These are phyloP conservation scores for Kodamaea kaohsiungensis DNA, from an alignment of 805 yeast species.

Conservation along the genomic window DNA sequence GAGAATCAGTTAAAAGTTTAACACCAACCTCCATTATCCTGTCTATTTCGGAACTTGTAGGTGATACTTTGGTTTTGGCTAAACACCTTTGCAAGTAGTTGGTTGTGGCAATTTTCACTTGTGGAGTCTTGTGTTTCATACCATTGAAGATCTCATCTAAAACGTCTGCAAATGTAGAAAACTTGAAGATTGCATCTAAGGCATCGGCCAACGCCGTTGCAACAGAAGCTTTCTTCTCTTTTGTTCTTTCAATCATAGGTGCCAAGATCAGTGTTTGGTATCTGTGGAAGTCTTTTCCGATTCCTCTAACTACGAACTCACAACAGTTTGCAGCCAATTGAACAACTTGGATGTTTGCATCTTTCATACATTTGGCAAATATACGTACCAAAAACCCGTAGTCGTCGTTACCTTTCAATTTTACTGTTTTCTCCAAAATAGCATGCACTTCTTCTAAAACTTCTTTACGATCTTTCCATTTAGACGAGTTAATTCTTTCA, in stretches of 20 bases:
- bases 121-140: conserved; percentile 81
- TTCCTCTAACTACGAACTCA: conserved; percentile 62
- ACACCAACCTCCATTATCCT: conserved; percentile 54
- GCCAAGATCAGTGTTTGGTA: conserved; percentile 54
- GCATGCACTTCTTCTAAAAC: conserved; percentile 64
- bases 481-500: conserved; percentile 52
- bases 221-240: conserved; percentile 83
- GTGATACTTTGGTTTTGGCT: conserved; percentile 47
- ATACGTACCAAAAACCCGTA: conserved; percentile 61
- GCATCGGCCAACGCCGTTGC: conserved; percentile 69
- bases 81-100: conserved; percentile 66
- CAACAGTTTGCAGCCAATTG: conserved; percentile 72
- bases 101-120: conserved; percentile 69
- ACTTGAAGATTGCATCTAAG: conserved; percentile 60
- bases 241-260: conserved; percentile 76
- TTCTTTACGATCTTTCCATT: conserved; percentile 94
- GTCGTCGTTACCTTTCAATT: conserved; percentile 58
- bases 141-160: conserved; percentile 60
- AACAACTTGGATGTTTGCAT: conserved; percentile 87
- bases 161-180: conserved; percentile 53
- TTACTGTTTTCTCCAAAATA: conserved; percentile 54
- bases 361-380: conserved; percentile 75
- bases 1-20: conserved; percentile 77
- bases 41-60: conserved; percentile 56
- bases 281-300: conserved; percentile 55